These are phyloP conservation scores for Pythium sp. DNA, from an alignment of 352 stramenopile species.

Conservation along the genomic window DNA sequence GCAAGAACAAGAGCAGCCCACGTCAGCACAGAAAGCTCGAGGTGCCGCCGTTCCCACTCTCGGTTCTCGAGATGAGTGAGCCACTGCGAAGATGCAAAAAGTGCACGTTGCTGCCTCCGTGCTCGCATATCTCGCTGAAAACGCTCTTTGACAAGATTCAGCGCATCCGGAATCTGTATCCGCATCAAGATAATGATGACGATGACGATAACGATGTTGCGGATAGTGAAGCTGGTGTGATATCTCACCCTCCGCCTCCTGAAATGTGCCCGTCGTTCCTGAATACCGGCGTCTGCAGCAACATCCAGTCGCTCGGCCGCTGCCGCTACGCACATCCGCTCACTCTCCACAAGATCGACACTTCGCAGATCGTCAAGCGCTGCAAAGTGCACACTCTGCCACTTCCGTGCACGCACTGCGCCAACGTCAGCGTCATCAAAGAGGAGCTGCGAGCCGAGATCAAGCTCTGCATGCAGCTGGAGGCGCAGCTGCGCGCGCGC, in stretches of 20 bases:
- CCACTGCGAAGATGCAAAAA: conserved; percentile 57
- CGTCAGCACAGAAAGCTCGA: not conserved
- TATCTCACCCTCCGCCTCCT: not conserved
- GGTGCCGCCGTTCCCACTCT: conserved; percentile 46
- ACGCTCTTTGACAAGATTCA: conserved; percentile 45
- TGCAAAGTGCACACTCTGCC: conserved; percentile 33
- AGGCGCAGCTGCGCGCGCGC: conserved; percentile 29
- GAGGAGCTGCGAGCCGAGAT: conserved; percentile 22
- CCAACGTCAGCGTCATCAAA: conserved; percentile 30
- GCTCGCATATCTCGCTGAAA: conserved; percentile 45
- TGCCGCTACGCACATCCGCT: conserved; percentile 62
- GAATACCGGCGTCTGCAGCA: conserved; percentile 46
- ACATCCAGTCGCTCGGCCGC: conserved; percentile 56
- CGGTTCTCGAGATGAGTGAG: conserved; percentile 53
- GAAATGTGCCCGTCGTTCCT: conserved; percentile 54
- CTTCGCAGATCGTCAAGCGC: conserved; percentile 29
- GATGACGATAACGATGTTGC: conserved; percentile 15
- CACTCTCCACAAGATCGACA: conserved; percentile 56
- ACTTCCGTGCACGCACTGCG: conserved; percentile 57
- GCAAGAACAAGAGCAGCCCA: not conserved
- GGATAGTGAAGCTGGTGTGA: not conserved
- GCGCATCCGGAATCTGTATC: conserved; percentile 47
- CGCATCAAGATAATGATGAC: conserved; percentile 18
- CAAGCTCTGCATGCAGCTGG: conserved; percentile 21
- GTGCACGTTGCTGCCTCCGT: conserved; percentile 68